Evolutionary conservation across 2,329 filamentous ascomycete genomes (phyloP).

Genomic region (Paecilomyces formosus): DNA sequence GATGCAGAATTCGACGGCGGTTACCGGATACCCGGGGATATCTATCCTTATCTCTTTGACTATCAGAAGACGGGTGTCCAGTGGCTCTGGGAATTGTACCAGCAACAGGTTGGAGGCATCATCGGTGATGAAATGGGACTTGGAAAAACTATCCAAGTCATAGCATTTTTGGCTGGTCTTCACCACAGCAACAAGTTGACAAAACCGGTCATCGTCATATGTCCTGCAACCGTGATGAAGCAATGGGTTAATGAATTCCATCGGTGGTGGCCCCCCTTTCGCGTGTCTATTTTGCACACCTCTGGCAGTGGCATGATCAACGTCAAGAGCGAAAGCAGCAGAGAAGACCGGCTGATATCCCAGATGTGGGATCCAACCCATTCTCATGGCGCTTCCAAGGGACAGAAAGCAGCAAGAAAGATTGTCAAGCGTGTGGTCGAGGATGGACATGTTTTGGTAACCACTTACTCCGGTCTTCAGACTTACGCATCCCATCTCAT

Average conservation of each 20-base stretch:
- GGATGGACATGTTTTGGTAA: conserved; percentile 87
- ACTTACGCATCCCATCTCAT: conserved; percentile 80
- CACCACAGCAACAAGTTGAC: conserved; percentile 83
- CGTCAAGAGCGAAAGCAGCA: conserved; percentile 51
- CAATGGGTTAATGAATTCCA: conserved; percentile 99
- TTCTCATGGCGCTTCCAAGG: conserved; percentile 37
- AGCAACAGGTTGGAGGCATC: conserved; percentile 85
- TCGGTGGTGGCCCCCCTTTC: conserved; percentile 97
- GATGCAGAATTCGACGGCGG: conserved; percentile 70
- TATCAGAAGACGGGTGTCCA: conserved; percentile 97
- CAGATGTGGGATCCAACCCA: conserved; percentile 43
- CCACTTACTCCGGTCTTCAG: conserved; percentile 92
- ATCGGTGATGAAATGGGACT: conserved; percentile 97
- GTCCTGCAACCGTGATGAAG: conserved; percentile 86
- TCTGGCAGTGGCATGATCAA: conserved; percentile 97
- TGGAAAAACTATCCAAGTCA: conserved; percentile 83
- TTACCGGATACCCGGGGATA: conserved; percentile 80
- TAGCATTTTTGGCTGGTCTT: conserved; percentile 78
- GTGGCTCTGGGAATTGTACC: conserved; percentile 89
- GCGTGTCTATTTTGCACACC: conserved; percentile 89
- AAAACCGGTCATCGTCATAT: conserved; percentile 83
- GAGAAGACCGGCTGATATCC: conserved; percentile 57
- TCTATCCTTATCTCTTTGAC: conserved; percentile 85
- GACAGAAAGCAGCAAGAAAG: conserved; percentile 63
- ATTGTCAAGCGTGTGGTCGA: conserved; percentile 76